Conservation (phyloP, 495 filamentous ascomycete species). For the Monascus purpureus region DNA sequence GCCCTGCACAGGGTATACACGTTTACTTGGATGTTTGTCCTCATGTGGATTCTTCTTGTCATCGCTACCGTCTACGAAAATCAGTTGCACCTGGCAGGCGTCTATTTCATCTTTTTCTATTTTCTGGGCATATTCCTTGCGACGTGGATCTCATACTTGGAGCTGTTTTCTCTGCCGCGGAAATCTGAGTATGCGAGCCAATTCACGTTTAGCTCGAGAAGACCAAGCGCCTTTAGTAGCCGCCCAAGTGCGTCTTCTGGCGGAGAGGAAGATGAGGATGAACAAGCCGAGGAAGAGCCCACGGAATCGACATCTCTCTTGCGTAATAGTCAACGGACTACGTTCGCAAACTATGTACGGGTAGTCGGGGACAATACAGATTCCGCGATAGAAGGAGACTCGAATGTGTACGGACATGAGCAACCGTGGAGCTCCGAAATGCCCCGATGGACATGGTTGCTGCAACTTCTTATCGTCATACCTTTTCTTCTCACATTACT, state of each 20-base stretch:
- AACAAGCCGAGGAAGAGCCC: constrained; percentile 40
- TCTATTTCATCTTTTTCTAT: constrained; percentile 74
- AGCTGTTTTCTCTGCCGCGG: constrained; percentile 64
- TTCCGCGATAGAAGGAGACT: constrained; percentile 16
- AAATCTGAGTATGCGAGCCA: constrained; percentile 47
- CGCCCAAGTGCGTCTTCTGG: constrained; percentile 17
- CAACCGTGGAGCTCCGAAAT: constrained; percentile 72
- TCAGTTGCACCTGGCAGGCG: constrained; percentile 53
- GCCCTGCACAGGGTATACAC: constrained; percentile 74
- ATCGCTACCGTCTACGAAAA: constrained; percentile 60
- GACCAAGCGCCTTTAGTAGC: constrained; percentile 29
- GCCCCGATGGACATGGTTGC: constrained; percentile 71
- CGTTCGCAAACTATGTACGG: constrained; percentile 57
- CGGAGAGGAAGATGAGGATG: constrained; percentile 30
- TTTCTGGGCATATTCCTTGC: constrained; percentile 63
- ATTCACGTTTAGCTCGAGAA: constrained; percentile 17
- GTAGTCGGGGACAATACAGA: constrained; percentile 18
- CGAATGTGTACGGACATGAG: constrained; percentile 56
- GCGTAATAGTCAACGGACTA: constrained; percentile 42
- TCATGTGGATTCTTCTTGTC: constrained; percentile 61
- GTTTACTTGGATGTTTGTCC: constrained; percentile 66
- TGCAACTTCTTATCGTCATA: constrained; percentile 69
- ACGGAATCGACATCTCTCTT: constrained; percentile 76
- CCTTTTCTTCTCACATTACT: constrained; percentile 64
- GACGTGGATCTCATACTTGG: constrained; percentile 55